Base-by-base conservation (phyloP, 441 rosid species). In the Eutrema salsugineum region DNA sequence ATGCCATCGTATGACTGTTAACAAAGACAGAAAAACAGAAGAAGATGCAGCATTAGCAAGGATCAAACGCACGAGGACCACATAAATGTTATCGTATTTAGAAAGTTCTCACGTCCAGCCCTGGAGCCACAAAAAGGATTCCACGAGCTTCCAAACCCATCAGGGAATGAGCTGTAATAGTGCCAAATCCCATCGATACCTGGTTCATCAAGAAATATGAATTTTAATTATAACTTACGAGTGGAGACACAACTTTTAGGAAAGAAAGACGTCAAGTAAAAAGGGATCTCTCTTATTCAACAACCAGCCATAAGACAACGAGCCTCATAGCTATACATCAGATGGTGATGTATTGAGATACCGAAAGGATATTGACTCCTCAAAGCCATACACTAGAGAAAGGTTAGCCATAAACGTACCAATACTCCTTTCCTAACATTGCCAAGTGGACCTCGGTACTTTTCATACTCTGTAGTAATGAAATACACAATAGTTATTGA, bases 361-460 rank as follows among this genome's bases (percentile, higher is more conserved):
- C 7, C 0, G 11, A 14, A 63, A 48, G 40, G 47, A 20, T 30
- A 46, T 24, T 27, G 28, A 7, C 71, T 63, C 19, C 19, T 43
- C 16, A 14, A 40, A 30, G 42, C 27, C 17, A 64, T 12, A 64
- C 8, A 57, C n/a, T 10, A 35, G 36, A 61, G 33, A 35, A 54
- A 14, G 49, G 40, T 6, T 68, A 49, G 14, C 42, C 36, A 62
- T 35, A 47, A 42, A 78, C 89, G 44, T 88, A 94, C 99, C 97
- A 94, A 82, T 44, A 92, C 98, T 82, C 99, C 99, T 88, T 94
- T 94, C 81, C 99, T 83, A 58, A 94, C 96, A 82, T 94, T 92
- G 67, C 98, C 98, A 58, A 92, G 98, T 28, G 84, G 84, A 42
- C 99, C 99, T 58, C 97, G 81, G 78, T 82, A 78, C 78, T 92